phyloP scores from a whole-genome alignment of 1,284 basidiomycete genomes.

The Marasmius oreades region DNA sequence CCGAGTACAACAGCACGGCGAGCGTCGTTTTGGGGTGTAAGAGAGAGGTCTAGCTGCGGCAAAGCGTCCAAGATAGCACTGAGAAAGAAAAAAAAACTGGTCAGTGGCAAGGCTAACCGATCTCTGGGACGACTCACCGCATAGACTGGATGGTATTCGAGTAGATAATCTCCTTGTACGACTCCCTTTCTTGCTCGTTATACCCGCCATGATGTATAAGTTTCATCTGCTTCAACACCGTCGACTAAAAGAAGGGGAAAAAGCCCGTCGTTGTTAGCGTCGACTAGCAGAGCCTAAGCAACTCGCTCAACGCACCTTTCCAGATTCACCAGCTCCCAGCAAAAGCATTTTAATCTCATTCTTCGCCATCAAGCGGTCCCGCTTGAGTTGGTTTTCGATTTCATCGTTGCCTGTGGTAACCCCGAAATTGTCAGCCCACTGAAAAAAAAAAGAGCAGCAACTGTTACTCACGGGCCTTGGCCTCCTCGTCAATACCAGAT shows the following conservation, averaged over 20 bases:
- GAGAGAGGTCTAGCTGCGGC: conserved; percentile 53
- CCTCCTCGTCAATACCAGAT: conserved; percentile 68
- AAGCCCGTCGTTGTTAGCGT: not conserved
- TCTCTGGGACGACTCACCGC: conserved; percentile 50
- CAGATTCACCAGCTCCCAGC: conserved; percentile 91
- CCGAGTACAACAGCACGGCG: conserved; percentile 76
- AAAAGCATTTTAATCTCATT: conserved; percentile 95
- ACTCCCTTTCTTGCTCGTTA: conserved; percentile 87
- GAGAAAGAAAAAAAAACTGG: not conserved
- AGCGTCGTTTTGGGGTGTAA: conserved; percentile 60
- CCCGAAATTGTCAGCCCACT: not conserved
- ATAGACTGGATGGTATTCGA: conserved; percentile 96
- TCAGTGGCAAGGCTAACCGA: not conserved
- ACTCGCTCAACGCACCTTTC: conserved; percentile 53
- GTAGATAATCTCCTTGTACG: conserved; percentile 97
- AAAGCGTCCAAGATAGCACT: conserved; percentile 92
- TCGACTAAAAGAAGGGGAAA: conserved; percentile 53
- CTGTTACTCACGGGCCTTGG: conserved; percentile 70
- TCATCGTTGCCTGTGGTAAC: conserved; percentile 76
- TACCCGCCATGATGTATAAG: conserved; percentile 92
- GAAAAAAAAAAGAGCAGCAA: conserved; percentile 7
- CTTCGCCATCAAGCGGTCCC: conserved; percentile 87
- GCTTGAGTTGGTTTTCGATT: conserved; percentile 94
- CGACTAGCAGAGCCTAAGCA: not conserved
- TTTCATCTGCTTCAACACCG: conserved; percentile 96